Base-by-base conservation (phyloP, 441 rosid species). In the Capsella rubella region DNA sequence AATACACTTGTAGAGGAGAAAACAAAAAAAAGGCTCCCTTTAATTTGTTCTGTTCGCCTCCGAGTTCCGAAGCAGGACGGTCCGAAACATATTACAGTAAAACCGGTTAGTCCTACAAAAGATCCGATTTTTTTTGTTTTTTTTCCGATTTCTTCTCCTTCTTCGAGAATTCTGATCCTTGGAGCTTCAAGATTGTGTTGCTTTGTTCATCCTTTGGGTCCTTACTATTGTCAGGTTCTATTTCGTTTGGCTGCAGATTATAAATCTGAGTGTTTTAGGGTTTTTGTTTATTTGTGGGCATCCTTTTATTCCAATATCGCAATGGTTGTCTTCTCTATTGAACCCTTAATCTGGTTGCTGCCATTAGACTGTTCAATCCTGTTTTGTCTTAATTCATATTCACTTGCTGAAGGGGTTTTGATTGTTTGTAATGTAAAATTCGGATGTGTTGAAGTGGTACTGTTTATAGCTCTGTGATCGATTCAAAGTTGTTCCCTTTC, bases 241-340 rank as follows among this genome's bases (percentile, higher is more conserved):
- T 21, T 37, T 55, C 39, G 10, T 76, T 47, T 55, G 4, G 10
- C 42, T 55, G 28, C 60, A 0, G 6, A 47, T 69, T 57, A 46
- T 75, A 39, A 68, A 76, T 76, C 60, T 64, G 39, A 76, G 2
- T 64, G 54, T 6, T 76, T 67, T 71, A 76, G 67, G 80, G 80
- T 76, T 71, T 69, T 56, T 10, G 25, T 46, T 62, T 52, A 4
- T 50, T 8, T 0, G 18, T 5, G 15, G 31, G 2, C 7, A 7
- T 58, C 34, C 29, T 8, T 45, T 50, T 37, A 52, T 4, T 5
- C 55, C 55, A 55, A 53, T 32, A 3, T 42, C 28, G 40, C 31
- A 34, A 64, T 55, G 6, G 5, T 65, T 39, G 59, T 12, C 32
- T 40, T 42, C 50, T 58, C 28, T n/a, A 14, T 27, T 43, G 64